phyloP scores from a whole-genome alignment of 73 alveolate species.

The Strombidium stylifer region DNA sequence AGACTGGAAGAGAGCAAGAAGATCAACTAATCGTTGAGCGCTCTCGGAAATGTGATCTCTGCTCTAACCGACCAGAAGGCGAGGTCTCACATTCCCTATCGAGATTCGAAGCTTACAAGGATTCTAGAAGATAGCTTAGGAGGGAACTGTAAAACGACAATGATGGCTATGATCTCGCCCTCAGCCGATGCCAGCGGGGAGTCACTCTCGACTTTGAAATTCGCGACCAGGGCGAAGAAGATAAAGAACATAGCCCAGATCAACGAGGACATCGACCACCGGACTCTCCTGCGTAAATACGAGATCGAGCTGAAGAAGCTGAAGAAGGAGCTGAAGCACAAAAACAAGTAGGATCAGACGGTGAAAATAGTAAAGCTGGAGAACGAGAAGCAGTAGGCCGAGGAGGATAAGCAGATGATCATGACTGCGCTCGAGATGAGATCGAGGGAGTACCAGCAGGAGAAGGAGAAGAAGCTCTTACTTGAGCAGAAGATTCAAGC shows the following conservation, averaged over 20 bases:
- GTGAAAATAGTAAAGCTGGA: constrained; percentile 65
- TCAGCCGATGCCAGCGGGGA: constrained; percentile 58
- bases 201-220: too few relatives aligned
- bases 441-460: constrained; percentile 74
- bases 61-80: constrained; percentile 73
- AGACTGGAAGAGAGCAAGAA: constrained; percentile 81
- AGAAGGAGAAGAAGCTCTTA: constrained; percentile 84
- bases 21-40: constrained; percentile 78
- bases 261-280: too few relatives aligned
- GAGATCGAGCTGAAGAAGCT: too few relatives aligned
- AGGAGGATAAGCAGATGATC: constrained; percentile 78
- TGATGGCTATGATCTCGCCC: constrained; percentile 84
- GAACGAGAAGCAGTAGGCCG: constrained; percentile 70
- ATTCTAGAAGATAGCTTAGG: constrained; percentile 33
- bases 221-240: too few relatives aligned
- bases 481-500: constrained; percentile 83
- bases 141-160: too few relatives aligned
- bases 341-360: constrained; percentile 64
- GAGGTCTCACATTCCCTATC: constrained; percentile 77
- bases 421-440: constrained; percentile 82
- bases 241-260: too few relatives aligned
- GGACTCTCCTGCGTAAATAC: too few relatives aligned
- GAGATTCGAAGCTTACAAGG: constrained; percentile 75
- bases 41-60: constrained; percentile 82
- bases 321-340: constrained; percentile 63